phyloP scores from a whole-genome alignment of 441 rosid species.

The Mallotus japonicus region DNA sequence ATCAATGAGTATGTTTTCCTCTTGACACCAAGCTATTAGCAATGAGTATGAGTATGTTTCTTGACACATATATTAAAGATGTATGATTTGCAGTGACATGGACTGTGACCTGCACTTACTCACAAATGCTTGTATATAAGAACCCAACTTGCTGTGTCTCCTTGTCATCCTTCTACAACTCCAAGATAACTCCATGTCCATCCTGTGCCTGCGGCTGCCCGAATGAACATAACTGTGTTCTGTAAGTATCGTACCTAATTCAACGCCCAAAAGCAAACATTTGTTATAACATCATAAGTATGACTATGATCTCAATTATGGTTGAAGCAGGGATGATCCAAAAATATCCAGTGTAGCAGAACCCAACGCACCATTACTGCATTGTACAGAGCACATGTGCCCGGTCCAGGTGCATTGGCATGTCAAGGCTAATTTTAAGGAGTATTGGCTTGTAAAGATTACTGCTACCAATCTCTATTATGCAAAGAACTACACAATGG shows the following conservation, averaged over 20 bases:
- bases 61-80: too few relatives aligned
- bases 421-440: conserved; percentile 48
- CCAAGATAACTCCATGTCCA: conserved; percentile 44
- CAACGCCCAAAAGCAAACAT: neutral
- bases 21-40: too few relatives aligned
- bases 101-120: conserved; percentile 51
- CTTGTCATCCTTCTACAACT: conserved; percentile 54
- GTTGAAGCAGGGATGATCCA: conserved; percentile 41
- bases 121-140: conserved; percentile 40
- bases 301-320: neutral
- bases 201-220: conserved; percentile 55
- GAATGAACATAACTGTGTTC: conserved; percentile 35
- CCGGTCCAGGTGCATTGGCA: conserved; percentile 50
- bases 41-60: too few relatives aligned
- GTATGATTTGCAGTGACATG: conserved; percentile 45
- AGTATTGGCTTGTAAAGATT: conserved; percentile 48
- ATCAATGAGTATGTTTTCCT: conserved; percentile 55
- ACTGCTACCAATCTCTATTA: conserved; percentile 50
- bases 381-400: conserved; percentile 84
- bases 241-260: conserved; percentile 23
- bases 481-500: conserved; percentile 45
- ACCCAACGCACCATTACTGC: conserved; percentile 46
- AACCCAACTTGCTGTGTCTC: conserved; percentile 54
- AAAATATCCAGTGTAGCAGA: conserved; percentile 31
- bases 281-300: too few relatives aligned